Evolutionary conservation across 257 asterid species (phyloP), one percentile per base, ranked within the genome.

Genomic region (Scutellaria baicalensis): DNA sequence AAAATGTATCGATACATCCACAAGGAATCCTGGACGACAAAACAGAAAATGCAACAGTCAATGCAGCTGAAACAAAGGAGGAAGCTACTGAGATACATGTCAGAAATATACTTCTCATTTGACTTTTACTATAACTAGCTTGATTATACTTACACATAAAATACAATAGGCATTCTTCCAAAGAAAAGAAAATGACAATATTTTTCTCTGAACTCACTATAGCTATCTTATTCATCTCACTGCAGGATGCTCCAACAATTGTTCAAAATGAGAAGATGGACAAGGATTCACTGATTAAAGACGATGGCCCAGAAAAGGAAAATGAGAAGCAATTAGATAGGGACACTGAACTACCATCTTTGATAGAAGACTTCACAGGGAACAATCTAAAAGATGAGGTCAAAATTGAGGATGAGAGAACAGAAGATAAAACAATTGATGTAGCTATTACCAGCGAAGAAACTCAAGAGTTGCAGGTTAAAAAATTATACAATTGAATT

Each of bases 381-480:
- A 57, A 69, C 23, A 36, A 48, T 55, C 31, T 35, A 6, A 63
- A n/a, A 40, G 68, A 54, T 40, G 73, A 75, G 43, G 58, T 20
- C 60, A 60, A 69, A 14, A 38, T 16, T 42, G 78, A 47, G 21
- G 67, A 14, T 10, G 64, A 71, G 64, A 66, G 59, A 70, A 65
- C 59, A 31, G 68, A 75, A 70, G 84, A 60, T 17, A 73, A 51
- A 20, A 21, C 59, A 71, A 60, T 18, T 40, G 76, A 78, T 68
- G 54, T 57, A 63, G 62, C 44, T 40, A 64, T 65, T 51, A 59
- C 18, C 39, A 39, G 65, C n/a, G 66, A 71, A 11, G 64, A 47
- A 66, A 68, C 72, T 68, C 50, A 35, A 13, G 75, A 81, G 35
- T 50, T 39, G 62, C 77, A 75, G 82, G 81, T 80, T 60, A 66